These are phyloP conservation scores for Clohesyomyces aquaticus DNA, from an alignment of 495 filamentous ascomycete species.

Conservation along the genomic window DNA sequence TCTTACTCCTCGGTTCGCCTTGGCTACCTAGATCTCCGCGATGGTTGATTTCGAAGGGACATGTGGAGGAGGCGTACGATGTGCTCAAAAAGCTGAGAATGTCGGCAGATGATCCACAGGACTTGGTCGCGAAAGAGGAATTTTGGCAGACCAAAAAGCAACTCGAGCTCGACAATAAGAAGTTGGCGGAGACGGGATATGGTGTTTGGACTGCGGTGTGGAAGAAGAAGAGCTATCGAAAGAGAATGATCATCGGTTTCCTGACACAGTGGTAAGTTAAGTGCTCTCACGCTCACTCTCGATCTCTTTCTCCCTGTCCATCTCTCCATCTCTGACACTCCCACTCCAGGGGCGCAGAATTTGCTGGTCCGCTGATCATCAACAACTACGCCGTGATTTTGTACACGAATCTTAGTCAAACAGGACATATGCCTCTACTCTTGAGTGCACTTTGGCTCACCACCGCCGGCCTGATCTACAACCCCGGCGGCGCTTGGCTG, in stretches of 20 bases:
- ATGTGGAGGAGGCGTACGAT: conserved; percentile 8
- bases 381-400: conserved; percentile 20
- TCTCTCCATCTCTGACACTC: too few species aligned
- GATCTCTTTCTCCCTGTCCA: too few species aligned
- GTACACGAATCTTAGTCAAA: conserved; percentile 16
- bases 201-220: conserved; percentile 18
- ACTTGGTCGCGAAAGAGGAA: conserved; percentile 17
- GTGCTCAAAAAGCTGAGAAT: conserved; percentile 1
- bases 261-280: conserved; percentile 11
- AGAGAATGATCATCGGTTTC: conserved; percentile 11
- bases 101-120: neutral
- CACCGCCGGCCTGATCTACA: conserved; percentile 1
- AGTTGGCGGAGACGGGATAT: conserved; percentile 2
- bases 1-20: conserved; percentile 7
- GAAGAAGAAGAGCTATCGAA: conserved; percentile 12
- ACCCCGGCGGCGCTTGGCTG: conserved; percentile 9
- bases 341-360: conserved; percentile 6
- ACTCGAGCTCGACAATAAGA: conserved; percentile 4
- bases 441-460: conserved; percentile 10
- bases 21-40: conserved; percentile 14
- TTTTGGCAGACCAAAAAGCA: conserved; percentile 13
- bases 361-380: conserved; percentile 9
- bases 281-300: too few species aligned
- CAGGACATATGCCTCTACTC: conserved; percentile 16
- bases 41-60: conserved; percentile 10